Conservation (phyloP, 176 grass and related monocot genomes). For the Eleusine indica region DNA sequence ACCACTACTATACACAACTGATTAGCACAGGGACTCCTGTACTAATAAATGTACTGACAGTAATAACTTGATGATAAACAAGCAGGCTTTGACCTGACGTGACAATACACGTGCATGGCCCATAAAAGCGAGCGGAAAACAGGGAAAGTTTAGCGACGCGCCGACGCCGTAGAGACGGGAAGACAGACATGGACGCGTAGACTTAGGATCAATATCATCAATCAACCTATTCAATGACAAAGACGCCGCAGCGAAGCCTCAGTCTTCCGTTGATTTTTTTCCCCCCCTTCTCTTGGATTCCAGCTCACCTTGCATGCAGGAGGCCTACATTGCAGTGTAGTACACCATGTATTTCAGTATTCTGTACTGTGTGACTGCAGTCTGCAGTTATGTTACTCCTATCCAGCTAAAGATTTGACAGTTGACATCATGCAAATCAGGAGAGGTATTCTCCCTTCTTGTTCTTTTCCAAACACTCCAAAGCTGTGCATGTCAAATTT, state of each 20-base stretch:
- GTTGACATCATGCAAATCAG: neutral
- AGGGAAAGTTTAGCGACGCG: slow-evolving; percentile 1
- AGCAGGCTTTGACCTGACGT: slow-evolving; percentile 41
- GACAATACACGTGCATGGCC: slow-evolving; percentile 35
- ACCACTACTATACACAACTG: no score
- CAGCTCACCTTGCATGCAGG: slow-evolving; percentile 13
- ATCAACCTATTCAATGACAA: slow-evolving; percentile 33
- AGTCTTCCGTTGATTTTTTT: neutral
- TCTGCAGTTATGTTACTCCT: neutral
- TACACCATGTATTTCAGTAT: neutral
- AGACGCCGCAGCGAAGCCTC: slow-evolving; percentile 29
- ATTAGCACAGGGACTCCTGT: neutral
- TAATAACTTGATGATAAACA: neutral
- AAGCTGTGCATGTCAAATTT: no score
- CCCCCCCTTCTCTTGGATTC: neutral
- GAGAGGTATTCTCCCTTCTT: no score
- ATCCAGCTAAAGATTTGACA: neutral
- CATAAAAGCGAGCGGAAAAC: slow-evolving; percentile 4
- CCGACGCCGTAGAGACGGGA: slow-evolving; percentile 11
- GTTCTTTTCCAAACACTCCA: no score
- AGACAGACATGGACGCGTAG: neutral
- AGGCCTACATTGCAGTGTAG: neutral
- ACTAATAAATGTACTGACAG: neutral
- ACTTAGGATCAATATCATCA: slow-evolving; percentile 5
- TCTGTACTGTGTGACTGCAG: neutral